Evolutionary conservation across 306 rosid genomes (phyloP).

Genomic region (Cicer cuneatum): DNA sequence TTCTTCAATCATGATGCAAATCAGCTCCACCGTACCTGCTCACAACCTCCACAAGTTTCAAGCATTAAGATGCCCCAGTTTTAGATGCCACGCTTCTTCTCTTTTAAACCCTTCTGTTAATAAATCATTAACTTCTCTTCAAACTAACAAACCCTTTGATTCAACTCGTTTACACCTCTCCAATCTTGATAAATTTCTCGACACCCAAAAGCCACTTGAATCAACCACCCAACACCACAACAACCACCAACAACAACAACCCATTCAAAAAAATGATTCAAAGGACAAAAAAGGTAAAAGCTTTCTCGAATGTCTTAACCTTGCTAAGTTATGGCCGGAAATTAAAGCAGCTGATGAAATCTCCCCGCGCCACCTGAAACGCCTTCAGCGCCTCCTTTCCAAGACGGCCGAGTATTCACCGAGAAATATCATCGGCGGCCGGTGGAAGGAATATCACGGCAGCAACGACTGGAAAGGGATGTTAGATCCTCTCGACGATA

Average conservation of each 20-base stretch:
- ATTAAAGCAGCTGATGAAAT: conserved; percentile 73
- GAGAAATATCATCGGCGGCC: conserved; percentile 58
- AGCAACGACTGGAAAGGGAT: conserved; percentile 79
- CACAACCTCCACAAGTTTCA: conserved; percentile 56
- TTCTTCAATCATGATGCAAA: conserved; percentile 58
- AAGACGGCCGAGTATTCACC: conserved; percentile 79
- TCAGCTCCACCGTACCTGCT: conserved; percentile 57
- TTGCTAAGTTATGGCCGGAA: conserved; percentile 70
- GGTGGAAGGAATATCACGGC: conserved; percentile 89
- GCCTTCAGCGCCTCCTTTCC: conserved; percentile 69
- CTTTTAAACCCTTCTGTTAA: conserved; percentile 25
- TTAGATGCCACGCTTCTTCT: conserved; percentile 54
- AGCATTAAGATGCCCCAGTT: conserved; percentile 54
- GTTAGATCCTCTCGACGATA: conserved; percentile 85
- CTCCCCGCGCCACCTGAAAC: conserved; percentile 76
- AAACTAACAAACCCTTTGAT: conserved; percentile 26
- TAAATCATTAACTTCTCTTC: conserved; percentile 35
- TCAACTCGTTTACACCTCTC: conserved; percentile 63
- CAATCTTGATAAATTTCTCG: conserved; percentile 81
- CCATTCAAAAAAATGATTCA: neutral
- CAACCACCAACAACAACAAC: neutral
- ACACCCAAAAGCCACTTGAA: conserved; percentile 33
- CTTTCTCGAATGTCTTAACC: conserved; percentile 58
- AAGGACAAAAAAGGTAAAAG: conserved; percentile 54
- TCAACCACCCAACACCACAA: neutral